Conservation (phyloP, 116 monocot genomes). For the Phalaenopsis hybrid region DNA sequence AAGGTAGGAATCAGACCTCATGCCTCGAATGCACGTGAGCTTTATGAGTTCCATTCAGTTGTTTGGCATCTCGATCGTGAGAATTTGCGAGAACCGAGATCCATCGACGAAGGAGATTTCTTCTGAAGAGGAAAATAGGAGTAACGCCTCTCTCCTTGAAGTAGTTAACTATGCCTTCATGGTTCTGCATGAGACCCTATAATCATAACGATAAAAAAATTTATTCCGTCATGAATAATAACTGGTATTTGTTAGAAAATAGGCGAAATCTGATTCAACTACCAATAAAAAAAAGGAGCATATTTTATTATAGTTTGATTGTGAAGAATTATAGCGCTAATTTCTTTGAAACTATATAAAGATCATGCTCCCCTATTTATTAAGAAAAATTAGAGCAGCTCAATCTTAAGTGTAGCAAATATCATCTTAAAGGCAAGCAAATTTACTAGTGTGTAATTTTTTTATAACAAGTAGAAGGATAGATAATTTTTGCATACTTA, state of each 20-base stretch:
- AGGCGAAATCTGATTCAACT: too few relatives aligned
- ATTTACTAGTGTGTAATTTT: not conserved
- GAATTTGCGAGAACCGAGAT: conserved; percentile 69
- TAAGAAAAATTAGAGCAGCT: not conserved
- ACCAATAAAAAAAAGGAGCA: too few relatives aligned
- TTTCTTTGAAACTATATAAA: too few relatives aligned
- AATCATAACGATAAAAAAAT: not conserved
- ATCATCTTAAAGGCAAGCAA: not conserved
- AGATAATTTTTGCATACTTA: not conserved
- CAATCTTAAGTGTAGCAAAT: not conserved
- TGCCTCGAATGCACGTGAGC: conserved; percentile 82
- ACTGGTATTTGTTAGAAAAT: too few relatives aligned
- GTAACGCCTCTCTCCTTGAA: conserved; percentile 64
- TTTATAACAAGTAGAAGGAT: not conserved
- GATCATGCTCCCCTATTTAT: too few relatives aligned
- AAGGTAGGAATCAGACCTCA: conserved; percentile 33
- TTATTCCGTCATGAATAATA: not conserved
- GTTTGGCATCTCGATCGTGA: conserved; percentile 60
- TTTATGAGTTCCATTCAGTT: conserved; percentile 84
- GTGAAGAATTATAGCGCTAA: too few relatives aligned
- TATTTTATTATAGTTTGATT: too few relatives aligned
- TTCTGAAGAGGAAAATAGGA: conserved; percentile 77
- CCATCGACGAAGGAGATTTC: conserved; percentile 60
- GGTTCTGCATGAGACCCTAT: conserved; percentile 53
- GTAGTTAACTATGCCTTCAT: conserved; percentile 61